Conservation (phyloP, 306 rosid genomes). For the Luffa aegyptiaca region DNA sequence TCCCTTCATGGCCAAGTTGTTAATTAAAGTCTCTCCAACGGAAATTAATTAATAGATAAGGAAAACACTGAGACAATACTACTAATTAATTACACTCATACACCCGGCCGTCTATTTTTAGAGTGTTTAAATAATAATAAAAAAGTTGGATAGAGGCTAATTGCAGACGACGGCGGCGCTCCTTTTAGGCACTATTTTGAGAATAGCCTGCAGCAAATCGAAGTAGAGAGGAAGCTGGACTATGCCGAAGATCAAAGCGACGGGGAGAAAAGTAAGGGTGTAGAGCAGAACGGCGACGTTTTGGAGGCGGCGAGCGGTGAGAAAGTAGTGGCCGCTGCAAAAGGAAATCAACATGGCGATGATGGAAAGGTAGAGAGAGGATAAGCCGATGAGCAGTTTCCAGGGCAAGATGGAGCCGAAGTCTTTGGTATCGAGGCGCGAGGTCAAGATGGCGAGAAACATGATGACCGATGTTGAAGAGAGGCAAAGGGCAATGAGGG, state of each 20-base stretch:
- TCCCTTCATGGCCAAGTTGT: no score
- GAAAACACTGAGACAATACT: no score
- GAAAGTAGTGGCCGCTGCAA: constrained; percentile 32
- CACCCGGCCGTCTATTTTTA: no score
- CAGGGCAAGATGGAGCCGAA: constrained; percentile 23
- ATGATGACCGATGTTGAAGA: constrained; percentile 35
- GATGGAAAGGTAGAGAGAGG: constrained; percentile 36
- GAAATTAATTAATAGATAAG: no score
- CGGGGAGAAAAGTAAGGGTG: constrained; percentile 21
- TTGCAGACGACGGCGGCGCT: background rate
- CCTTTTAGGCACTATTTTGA: constrained; percentile 1
- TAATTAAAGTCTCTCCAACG: no score
- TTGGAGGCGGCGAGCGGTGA: constrained; percentile 16
- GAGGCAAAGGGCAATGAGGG: constrained; percentile 30
- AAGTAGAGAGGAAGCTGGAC: constrained; percentile 35
- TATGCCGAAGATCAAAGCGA: constrained; percentile 16
- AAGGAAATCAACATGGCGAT: constrained; percentile 29
- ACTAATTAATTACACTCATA: no score
- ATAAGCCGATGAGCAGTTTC: constrained; percentile 29
- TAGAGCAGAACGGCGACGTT: constrained; percentile 15
- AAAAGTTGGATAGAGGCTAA: no score
- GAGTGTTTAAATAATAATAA: no score
- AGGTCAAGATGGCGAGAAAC: constrained; percentile 40
- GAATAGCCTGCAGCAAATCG: constrained; percentile 26
- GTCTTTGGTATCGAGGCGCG: constrained; percentile 22